Conservation (phyloP, 495 filamentous ascomycete genomes). For the Penicillium steckii region DNA sequence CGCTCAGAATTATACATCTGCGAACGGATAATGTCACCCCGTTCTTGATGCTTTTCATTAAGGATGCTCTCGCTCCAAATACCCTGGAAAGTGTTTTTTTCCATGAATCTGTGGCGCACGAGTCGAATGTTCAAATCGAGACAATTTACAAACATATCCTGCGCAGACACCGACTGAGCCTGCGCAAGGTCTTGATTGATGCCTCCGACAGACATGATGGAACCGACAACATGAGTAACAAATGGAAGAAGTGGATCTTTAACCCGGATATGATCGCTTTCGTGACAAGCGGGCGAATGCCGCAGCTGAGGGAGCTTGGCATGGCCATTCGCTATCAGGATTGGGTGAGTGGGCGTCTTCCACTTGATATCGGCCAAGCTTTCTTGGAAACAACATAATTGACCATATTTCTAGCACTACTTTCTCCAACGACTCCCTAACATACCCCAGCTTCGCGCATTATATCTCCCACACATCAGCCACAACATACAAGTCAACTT, state of each 20-base stretch:
- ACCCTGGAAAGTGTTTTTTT: conserved; percentile 81
- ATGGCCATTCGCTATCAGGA: conserved; percentile 78
- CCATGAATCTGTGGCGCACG: conserved; percentile 64
- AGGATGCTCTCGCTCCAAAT: conserved; percentile 82
- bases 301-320: conserved; percentile 69
- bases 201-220: conserved; percentile 53
- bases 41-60: conserved; percentile 77
- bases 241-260: conserved; percentile 77
- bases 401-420: conserved; percentile 60
- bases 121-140: conserved; percentile 64
- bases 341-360: conserved; percentile 59
- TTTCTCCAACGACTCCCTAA: conserved; percentile 82
- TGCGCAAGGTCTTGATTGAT: conserved; percentile 79
- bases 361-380: neutral
- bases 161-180: conserved; percentile 67
- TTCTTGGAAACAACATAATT: neutral
- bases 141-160: conserved; percentile 73
- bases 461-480: conserved; percentile 75
- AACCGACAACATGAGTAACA: conserved; percentile 29
- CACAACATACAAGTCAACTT: conserved; percentile 58
- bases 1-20: conserved; percentile 72
- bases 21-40: conserved; percentile 81
- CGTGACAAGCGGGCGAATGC: conserved; percentile 82
- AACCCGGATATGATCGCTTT: conserved; percentile 71
- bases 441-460: conserved; percentile 69